Evolutionary conservation across 139 green algal species (phyloP).

Genomic region (Chlorella sorokiniana): DNA sequence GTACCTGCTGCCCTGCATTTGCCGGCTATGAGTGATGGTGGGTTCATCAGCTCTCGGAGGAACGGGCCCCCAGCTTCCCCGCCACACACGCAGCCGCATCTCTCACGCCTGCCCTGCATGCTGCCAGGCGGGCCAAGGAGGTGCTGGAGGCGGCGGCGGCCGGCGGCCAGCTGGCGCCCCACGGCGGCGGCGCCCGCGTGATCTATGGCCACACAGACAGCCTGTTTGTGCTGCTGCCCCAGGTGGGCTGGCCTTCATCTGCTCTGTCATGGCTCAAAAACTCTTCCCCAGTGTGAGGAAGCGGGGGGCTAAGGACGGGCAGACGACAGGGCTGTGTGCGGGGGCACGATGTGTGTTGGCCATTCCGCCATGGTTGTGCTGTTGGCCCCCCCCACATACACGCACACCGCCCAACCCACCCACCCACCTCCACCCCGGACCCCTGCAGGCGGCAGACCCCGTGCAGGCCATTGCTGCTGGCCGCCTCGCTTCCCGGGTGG

Average conservation of each 20-base stretch:
- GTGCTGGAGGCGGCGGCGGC: conserved; percentile 38
- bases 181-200: conserved; percentile 45
- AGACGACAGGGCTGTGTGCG: too few species aligned
- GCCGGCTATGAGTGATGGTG: background rate
- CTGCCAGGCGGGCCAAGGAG: conserved; percentile 44
- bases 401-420: too few species aligned
- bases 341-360: too few species aligned
- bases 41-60: background rate
- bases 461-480: conserved; percentile 35
- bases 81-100: background rate
- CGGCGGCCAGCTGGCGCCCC: conserved; percentile 32
- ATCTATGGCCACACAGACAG: conserved; percentile 82
- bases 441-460: conserved; percentile 20
- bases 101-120: background rate
- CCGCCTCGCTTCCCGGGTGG: conserved; percentile 30
- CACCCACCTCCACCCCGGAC: too few species aligned
- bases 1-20: too few species aligned
- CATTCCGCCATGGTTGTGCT: too few species aligned
- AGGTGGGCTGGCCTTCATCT: conserved; percentile 9
- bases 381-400: too few species aligned
- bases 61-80: background rate
- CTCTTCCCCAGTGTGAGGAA: too few species aligned
- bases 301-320: too few species aligned
- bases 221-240: conserved; percentile 66
- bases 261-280: too few species aligned